phyloP scores from a whole-genome alignment of 441 rosid genomes.

The Gossypium schwendimanii region DNA sequence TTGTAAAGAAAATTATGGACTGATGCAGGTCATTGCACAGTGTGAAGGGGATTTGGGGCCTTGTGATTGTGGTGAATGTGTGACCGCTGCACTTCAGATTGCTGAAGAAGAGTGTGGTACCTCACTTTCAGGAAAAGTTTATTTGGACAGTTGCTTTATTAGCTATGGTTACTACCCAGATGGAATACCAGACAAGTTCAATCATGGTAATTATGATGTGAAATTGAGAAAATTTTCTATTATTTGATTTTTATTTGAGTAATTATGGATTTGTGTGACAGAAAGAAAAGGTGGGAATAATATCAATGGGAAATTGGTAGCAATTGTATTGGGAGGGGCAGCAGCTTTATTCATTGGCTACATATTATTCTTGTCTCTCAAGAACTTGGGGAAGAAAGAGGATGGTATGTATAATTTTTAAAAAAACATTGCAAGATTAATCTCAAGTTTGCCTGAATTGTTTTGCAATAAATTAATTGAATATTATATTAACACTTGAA shows the following conservation, averaged over 20 bases:
- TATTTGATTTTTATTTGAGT: background rate
- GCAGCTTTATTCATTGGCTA: conserved; percentile 39
- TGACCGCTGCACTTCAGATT: conserved; percentile 33
- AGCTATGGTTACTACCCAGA: conserved; percentile 37
- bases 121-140: conserved; percentile 51
- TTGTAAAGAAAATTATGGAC: conserved; percentile 29
- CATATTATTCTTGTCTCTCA: conserved; percentile 30
- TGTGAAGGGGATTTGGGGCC: conserved; percentile 53
- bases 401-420: conserved; percentile 22
- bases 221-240: background rate
- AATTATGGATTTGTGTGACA: background rate
- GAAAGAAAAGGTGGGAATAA: conserved; percentile 2
- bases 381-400: conserved; percentile 34
- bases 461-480: background rate
- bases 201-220: conserved; percentile 21
- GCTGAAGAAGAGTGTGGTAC: conserved; percentile 41
- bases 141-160: conserved; percentile 47
- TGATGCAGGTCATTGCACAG: conserved; percentile 43
- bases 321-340: conserved; percentile 59
- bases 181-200: conserved; percentile 23
- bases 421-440: background rate
- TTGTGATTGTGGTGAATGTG: conserved; percentile 60
- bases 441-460: background rate
- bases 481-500: background rate
- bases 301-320: conserved; percentile 32